Conservation (phyloP, 768 basidiomycete species). For the Collybia sordida region DNA sequence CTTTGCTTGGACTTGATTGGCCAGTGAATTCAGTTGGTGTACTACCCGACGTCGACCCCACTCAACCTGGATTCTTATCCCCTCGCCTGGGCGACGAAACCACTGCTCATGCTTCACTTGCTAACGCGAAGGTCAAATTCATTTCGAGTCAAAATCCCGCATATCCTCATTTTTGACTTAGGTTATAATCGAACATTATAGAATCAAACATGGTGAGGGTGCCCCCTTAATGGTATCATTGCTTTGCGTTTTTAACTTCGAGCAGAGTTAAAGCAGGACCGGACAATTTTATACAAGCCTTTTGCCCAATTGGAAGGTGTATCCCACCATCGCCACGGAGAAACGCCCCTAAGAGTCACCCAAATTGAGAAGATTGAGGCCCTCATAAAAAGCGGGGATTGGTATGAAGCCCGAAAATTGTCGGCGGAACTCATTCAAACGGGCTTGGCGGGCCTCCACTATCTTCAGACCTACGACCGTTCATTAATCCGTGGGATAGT, state of each 20-base stretch:
- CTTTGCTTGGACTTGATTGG: constrained; percentile 70
- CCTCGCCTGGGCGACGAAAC: constrained; percentile 44
- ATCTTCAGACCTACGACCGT: constrained; percentile 85
- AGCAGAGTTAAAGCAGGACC: constrained; percentile 59
- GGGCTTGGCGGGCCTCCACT: constrained; percentile 63
- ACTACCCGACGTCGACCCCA: constrained; percentile 70
- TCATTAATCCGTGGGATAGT: constrained; percentile 70
- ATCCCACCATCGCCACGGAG: constrained; percentile 10
- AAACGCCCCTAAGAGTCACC: constrained; percentile 29
- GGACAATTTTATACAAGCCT: constrained; percentile 63
- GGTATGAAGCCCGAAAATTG: constrained; percentile 45
- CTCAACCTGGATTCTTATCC: constrained; percentile 56
- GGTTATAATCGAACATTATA: constrained; percentile 77
- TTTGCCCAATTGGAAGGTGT: constrained; percentile 45
- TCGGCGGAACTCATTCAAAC: constrained; percentile 53
- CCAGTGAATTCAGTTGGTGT: constrained; percentile 85
- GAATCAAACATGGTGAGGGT: constrained; percentile 67
- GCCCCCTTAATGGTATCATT: not conserved
- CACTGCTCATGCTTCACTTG: constrained; percentile 53
- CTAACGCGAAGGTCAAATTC: constrained; percentile 58
- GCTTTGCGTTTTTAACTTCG: not conserved
- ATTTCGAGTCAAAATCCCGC: not conserved
- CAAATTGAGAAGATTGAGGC: constrained; percentile 42
- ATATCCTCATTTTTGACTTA: constrained; percentile 17
- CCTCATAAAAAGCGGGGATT: constrained; percentile 41